Evolutionary conservation across 805 yeast species (phyloP).

Genomic region (Barnettozyma sp.): DNA sequence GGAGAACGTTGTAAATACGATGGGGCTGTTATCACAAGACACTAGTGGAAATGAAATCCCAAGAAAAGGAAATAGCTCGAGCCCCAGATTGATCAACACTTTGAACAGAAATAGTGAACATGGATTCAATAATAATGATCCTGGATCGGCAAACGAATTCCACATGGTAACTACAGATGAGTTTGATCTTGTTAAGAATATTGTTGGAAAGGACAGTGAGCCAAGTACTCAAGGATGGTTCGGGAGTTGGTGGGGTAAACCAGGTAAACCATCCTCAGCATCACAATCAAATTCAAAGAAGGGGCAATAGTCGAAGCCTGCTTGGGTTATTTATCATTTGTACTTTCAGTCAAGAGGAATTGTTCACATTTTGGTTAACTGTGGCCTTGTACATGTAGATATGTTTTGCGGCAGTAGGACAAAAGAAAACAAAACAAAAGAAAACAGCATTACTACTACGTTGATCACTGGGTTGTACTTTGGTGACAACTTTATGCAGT

Average conservation of each 20-base stretch:
- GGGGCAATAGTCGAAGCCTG: too few species aligned
- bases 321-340: too few species aligned
- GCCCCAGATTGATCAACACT: too few species aligned
- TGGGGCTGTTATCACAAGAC: conserved; percentile 1
- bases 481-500: too few species aligned
- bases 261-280: neutral
- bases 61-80: neutral
- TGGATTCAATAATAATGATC: neutral
- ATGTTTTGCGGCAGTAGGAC: too few species aligned
- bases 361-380: neutral
- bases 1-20: conserved; percentile 5
- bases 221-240: conserved; percentile 5
- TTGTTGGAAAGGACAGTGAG: neutral
- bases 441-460: too few species aligned
- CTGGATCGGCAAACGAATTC: conserved; percentile 28
- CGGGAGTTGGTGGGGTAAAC: conserved; percentile 4
- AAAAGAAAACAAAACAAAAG: too few species aligned
- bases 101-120: neutral
- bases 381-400: too few species aligned
- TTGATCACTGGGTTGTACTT: too few species aligned
- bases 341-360: too few species aligned
- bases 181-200: conserved; percentile 10
- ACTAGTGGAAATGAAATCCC: too few species aligned
- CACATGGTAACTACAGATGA: conserved; percentile 38
- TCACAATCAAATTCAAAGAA: too few species aligned